Conservation (phyloP, 1,139 yeast species). For the Geotrichum reessii region DNA sequence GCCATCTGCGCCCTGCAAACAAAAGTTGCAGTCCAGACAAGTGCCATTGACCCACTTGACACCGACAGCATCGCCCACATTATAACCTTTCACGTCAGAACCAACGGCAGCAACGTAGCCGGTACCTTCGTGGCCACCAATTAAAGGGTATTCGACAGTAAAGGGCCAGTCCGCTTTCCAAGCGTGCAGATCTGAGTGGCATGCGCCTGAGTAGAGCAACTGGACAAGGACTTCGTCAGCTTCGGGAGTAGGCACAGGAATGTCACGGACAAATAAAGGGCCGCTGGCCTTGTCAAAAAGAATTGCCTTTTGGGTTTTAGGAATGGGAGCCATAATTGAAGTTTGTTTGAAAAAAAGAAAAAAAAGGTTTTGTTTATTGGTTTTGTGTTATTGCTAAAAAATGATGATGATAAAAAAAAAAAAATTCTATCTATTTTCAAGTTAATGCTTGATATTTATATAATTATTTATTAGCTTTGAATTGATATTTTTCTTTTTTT, state of each 20-base stretch:
- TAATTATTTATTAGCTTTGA: too few species aligned
- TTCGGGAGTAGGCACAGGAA: constrained; percentile 31
- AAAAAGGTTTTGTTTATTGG: too few species aligned
- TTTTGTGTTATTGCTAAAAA: too few species aligned
- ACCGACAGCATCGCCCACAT: constrained; percentile 26
- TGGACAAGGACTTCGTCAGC: constrained; percentile 31
- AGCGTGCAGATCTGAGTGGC: constrained; percentile 37
- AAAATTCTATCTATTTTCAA: too few species aligned
- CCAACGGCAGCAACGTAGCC: constrained; percentile 28
- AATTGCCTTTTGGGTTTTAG: constrained; percentile 29
- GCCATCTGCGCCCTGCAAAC: constrained; percentile 23
- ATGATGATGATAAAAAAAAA: too few species aligned
- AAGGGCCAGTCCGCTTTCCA: constrained; percentile 22
- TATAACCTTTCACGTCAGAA: constrained; percentile 21
- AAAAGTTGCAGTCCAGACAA: constrained; percentile 26
- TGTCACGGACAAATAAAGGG: constrained; percentile 22
- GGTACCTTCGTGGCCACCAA: constrained; percentile 31
- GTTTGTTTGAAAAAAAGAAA: not conserved
- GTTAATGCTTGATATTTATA: too few species aligned
- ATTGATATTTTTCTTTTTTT: too few species aligned
- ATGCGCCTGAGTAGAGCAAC: constrained; percentile 35
- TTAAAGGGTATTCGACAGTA: constrained; percentile 16
- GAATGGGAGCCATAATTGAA: constrained; percentile 21
- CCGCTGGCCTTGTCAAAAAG: constrained; percentile 20
- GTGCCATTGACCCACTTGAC: constrained; percentile 26